Evolutionary conservation across 2,329 filamentous ascomycete genomes (phyloP), one percentile per base, ranked within the genome.

Genomic region (Leptographium lundbergii): DNA sequence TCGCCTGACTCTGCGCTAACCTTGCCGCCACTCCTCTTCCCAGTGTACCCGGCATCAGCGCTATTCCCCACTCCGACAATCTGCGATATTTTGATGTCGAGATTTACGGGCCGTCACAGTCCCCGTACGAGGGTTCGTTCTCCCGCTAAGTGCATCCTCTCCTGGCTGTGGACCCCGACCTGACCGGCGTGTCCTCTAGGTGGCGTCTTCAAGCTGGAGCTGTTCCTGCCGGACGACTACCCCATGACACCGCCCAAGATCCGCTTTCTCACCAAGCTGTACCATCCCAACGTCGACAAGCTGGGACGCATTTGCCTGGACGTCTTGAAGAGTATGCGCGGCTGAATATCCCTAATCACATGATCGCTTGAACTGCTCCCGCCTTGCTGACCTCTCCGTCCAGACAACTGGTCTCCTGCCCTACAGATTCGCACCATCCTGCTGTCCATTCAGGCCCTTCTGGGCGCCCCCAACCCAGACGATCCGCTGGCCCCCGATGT

Each of bases 191-290:
- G 2, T 32, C n/a, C 25, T 29, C 29, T 7, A 84, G 81, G 80
- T 58, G 94, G 95, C 55, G 81, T 96, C 64, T 99, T 99, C 80
- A 92, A 95, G 74, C 87, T 97, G 62, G 94, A 99, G 74, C 84
- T 99, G 24, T 99, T 99, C 73, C 81, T 99, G 27, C 95, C 95
- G 52, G 94, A 99, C 69, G 94, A 99, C 76, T 99, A 99, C 72
- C 94, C 94, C 50, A 99, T 99, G 94, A 96, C 91, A 39, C 92
- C 94, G 58, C 94, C 94, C 53, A 96, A 96, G 79, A 96, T 99
- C 69, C 89, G 94, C 59, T 99, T 99, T 75, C 80, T 99, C 57
- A 99, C 95, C 67, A 96, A 96, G 76, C 97, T 99, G 73, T 99
- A 97, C 75, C 95, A 99, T 72, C 94, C 94, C 57, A 99, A 99